A percentile compares a stretch with the other conserved stretches of the same genome.
Conservation (phyloP, 805 yeast species). For the Helenozyma baotianmanensis region DNA sequence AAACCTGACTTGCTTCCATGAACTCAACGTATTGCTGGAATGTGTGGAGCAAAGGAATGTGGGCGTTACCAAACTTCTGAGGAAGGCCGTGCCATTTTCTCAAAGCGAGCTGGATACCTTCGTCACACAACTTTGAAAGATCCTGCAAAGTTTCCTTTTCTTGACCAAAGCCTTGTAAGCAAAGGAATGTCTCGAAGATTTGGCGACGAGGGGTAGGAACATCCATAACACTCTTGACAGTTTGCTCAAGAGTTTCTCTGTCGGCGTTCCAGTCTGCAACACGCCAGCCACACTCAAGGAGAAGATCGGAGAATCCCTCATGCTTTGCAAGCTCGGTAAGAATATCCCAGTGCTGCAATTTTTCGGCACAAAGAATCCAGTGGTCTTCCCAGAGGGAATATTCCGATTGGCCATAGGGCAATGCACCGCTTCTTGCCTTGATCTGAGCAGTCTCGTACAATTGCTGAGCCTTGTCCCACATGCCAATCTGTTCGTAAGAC, state of each 20-base stretch:
- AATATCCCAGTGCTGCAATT: constrained; percentile 96
- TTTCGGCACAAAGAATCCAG: constrained; percentile 97
- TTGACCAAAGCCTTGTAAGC: constrained; percentile 90
- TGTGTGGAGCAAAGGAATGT: constrained; percentile 82
- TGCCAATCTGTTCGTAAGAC: constrained; percentile 90
- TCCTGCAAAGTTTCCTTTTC: constrained; percentile 83
- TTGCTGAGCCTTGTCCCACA: constrained; percentile 92
- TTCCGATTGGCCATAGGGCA: constrained; percentile 94
- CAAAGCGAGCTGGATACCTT: constrained; percentile 88
- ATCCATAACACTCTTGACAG: constrained; percentile 95
- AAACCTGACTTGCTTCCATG: constrained; percentile 94
- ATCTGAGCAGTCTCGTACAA: constrained; percentile 95
- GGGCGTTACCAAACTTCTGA: constrained; percentile 70
- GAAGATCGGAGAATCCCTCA: constrained; percentile 92
- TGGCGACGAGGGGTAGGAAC: constrained; percentile 98
- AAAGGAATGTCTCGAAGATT: constrained; percentile 88
- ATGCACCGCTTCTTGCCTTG: constrained; percentile 89
- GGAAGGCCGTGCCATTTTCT: constrained; percentile 94
- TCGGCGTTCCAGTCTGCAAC: constrained; percentile 98
- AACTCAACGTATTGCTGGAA: constrained; percentile 97
- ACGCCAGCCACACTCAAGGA: constrained; percentile 99
- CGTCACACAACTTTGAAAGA: constrained; percentile 83
- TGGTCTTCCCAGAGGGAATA: constrained; percentile 97
- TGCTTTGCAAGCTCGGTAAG: constrained; percentile 94
- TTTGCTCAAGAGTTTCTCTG: constrained; percentile 87